Base-by-base conservation (phyloP, 331 rosid species). In the Arachis monticola region DNA sequence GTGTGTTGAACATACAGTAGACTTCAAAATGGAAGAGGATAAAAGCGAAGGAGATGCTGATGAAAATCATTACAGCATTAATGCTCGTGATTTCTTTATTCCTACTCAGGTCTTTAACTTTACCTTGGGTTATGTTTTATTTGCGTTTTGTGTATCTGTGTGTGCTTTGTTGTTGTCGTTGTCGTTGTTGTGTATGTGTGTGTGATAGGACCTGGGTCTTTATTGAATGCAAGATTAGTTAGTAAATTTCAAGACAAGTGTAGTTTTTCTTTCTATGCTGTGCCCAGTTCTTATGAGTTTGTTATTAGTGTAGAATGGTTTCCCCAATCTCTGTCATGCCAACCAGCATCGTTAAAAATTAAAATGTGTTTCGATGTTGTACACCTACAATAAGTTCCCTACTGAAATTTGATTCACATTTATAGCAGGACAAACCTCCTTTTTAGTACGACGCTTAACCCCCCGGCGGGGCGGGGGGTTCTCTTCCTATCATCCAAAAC, bases 1-100 rank as follows among this genome's bases (percentile, higher is more conserved):
- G 97, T 87, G 92, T 76, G 99, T 94, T 74, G 99, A 94, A 67
- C 97, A 90, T 86, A 65, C 68, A 73, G 96, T 94, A 65, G 93
- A 90, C 40, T 83, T 94, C 84, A 81, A 90, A 80, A 82, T 92
- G 81, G 65, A 79, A 12, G 84, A 80, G 80, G 84, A 84, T 58
- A 78, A 82, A 70, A 80, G 71, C 66, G 92, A 76, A 68, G 90
- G 77, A 38, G 87, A 81, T 44, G 63, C 80, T 78, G 87, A 72
- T 50, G 79, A 74, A 12, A 77, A 72, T 64, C 56, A 60, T 69
- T 79, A 80, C 75, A 85, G 73, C 76, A 83, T 94, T 70, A 92
- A 87, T 81, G 97, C 97, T 79, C 96, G 97, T 10, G 97, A 94
- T 75, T 92, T 84, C 83, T 87, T 92, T 76, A 70, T 87, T 76